These are phyloP conservation scores for Thecaphora thlaspeos DNA, from an alignment of 1,284 basidiomycete species.

Conservation along the genomic window DNA sequence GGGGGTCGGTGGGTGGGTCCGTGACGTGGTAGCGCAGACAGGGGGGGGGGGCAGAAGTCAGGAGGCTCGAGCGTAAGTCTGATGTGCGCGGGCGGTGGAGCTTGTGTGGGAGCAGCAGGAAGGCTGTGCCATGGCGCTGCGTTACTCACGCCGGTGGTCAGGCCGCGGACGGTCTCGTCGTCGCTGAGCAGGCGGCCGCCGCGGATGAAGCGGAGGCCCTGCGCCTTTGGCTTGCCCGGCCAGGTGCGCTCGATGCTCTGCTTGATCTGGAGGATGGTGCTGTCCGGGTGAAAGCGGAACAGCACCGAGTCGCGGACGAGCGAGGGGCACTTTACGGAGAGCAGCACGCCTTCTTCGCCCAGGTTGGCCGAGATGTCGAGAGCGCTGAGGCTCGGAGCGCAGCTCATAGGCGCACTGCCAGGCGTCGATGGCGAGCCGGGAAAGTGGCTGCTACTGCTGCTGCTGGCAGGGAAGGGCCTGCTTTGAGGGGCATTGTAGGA, in stretches of 20 bases:
- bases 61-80: neutral
- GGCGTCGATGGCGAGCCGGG: neutral
- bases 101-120: too few relatives aligned
- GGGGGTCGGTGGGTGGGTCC: constrained; percentile 3
- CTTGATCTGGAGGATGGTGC: constrained; percentile 31
- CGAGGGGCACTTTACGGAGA: constrained; percentile 37
- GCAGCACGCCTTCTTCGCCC: constrained; percentile 1
- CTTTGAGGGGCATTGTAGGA: too few relatives aligned
- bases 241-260: constrained; percentile 28
- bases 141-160: constrained; percentile 17
- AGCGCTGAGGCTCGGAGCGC: neutral
- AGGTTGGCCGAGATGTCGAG: neutral
- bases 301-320: constrained; percentile 26
- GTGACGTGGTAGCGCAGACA: neutral
- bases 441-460: neutral
- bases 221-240: constrained; percentile 30
- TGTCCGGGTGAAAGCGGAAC: constrained; percentile 10
- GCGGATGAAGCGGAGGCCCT: constrained; percentile 48
- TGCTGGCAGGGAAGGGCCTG: neutral
- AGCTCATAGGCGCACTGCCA: neutral
- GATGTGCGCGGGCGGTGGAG: too few relatives aligned
- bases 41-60: neutral
- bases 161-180: constrained; percentile 15
- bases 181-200: constrained; percentile 41
- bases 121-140: too few relatives aligned